phyloP scores from a whole-genome alignment of 352 stramenopile species.

The Pythium myriotylum region DNA sequence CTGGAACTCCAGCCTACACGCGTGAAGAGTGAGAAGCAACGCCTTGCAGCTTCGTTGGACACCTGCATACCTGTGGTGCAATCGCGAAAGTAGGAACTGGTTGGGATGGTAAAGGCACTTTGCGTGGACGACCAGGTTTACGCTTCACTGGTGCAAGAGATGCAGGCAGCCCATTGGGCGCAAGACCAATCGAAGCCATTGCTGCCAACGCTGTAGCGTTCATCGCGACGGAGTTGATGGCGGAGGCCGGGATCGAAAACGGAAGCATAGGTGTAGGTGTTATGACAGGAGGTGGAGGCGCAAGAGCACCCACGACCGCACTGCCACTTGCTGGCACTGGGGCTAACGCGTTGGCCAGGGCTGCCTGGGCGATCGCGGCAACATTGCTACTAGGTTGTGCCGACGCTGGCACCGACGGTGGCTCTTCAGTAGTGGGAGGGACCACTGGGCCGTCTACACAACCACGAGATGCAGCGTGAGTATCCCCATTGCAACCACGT shows the following conservation, averaged over 20 bases:
- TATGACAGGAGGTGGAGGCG: neutral
- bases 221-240: neutral
- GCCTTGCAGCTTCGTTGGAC: neutral
- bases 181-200: constrained; percentile 13
- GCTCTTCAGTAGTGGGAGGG: neutral
- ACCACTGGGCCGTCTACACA: neutral
- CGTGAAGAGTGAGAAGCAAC: too few species aligned
- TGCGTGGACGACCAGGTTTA: constrained; percentile 21
- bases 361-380: neutral
- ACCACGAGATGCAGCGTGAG: neutral
- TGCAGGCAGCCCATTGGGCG: constrained; percentile 8
- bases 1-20: neutral
- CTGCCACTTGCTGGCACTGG: neutral
- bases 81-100: constrained; percentile 1
- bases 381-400: neutral
- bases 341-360: neutral
- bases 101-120: constrained; percentile 12
- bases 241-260: constrained; percentile 14
- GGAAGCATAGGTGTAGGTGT: neutral
- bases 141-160: constrained; percentile 21
- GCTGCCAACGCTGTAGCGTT: constrained; percentile 4
- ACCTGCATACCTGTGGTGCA: neutral
- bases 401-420: neutral
- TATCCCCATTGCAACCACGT: too few species aligned
- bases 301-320: neutral